Base-by-base conservation (phyloP, 768 basidiomycete genomes). In the Rhodosporidiobolus odoratus region DNA sequence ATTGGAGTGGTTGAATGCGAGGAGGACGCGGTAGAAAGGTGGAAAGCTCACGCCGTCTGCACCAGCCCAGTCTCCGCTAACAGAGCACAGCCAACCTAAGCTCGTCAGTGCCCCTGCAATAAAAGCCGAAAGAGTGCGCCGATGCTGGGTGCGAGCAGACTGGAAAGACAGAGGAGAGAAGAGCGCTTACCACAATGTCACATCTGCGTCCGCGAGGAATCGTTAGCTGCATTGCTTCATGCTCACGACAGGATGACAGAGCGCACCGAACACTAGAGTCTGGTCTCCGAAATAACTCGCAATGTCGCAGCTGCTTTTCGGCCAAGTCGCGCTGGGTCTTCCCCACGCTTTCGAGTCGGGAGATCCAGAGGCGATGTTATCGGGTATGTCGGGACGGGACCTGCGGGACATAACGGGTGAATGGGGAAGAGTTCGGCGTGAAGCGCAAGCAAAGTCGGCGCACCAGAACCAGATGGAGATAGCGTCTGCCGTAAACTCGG, bases 51-150 rank as follows among this genome's bases (percentile, higher is more conserved):
- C 69, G 5, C 50, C 59, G 1, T 43, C 30, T 1, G 58, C 45
- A 13, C 69, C 69, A 1, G 69, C 69, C 69, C 69, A 71, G 38
- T 66, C 69, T 1, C 69, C 69, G 54, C 68, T 69, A 53, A 23
- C 6, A 15, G 32, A 21, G 43, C n/a, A n/a, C n/a, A n/a, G n/a
- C n/a, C n/a, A n/a, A n/a, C n/a, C n/a, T n/a, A 25, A n/a, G 2
- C 23, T 12, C 15, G 53, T 27, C 27, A 57, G 54, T n/a, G 21
- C 38, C 13, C 30, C 15, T 35, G 15, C 15, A 27, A 9, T 25
- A 15, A 4, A 34, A 32, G 34, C 17, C 16, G 2, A 50, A 52
- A 8, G n/a, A 25, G 7, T n/a, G n/a, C n/a, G n/a, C n/a, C n/a
- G n/a, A n/a, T n/a, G n/a, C n/a, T n/a, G n/a, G n/a, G n/a, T n/a